Evolutionary conservation across 495 filamentous ascomycete species (phyloP), one percentile per base, ranked within the genome.

Genomic region (Ramalina intermedia): DNA sequence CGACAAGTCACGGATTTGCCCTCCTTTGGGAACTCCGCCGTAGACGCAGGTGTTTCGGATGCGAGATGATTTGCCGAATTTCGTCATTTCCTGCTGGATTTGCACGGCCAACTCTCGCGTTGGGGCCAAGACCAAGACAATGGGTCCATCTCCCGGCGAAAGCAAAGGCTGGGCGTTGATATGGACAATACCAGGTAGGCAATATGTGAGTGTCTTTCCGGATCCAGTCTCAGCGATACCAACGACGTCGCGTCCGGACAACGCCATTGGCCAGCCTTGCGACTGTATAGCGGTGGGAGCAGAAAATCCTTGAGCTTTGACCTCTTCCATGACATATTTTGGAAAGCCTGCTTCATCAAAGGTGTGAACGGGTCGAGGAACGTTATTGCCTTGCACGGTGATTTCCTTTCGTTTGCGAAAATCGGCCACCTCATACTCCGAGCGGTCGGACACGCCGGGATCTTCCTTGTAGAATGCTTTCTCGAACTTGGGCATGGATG

Each of bases 21-120:
- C 83, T 50, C 91, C 91, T 67, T 94, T 94, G 52, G 91, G 91
- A 49, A 98, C 91, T 79, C 91, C 91, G 61, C 91, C 91, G 66
- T 98, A 98, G 41, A 98, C 89, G 71, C 91, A 98, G 42, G 91
- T 98, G 71, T 98, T 98, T 60, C 91, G 84, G 62, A 98, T 98
- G 48, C 90, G 82, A 29, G 91, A 98, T 2, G 89, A 95, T 70
- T 94, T 94, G 56, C 91, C 91, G 59, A 96, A 98, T 65, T 98
- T 95, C 61, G 85, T 81, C 58, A 90, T 84, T 58, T 90, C 85
- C 55, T 87, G 82, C 67, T 98, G 91, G 61, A 98, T 98, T 67
- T 98, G 91, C 43, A 96, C 91, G 49, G 91, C 91, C 65, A 98
- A 71, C 69, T 98, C 91, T 74, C 91, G 87, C 33, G 91, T 98